Evolutionary conservation across 352 stramenopile species (phyloP).

Genomic region (Pythium pyrilobum): DNA sequence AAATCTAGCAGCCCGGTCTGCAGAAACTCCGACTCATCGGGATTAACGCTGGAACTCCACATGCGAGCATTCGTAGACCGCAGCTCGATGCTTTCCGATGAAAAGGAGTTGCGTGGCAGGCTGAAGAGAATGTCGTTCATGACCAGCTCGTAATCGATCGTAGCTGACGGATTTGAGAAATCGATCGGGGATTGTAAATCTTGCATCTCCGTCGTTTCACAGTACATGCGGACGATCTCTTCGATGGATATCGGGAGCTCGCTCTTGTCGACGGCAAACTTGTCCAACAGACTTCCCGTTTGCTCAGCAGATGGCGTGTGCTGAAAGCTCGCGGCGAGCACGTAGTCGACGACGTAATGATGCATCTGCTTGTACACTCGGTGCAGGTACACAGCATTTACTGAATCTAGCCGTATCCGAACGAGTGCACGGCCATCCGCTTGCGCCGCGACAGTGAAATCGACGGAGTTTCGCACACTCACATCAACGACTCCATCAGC

Average conservation of each 20-base stretch:
- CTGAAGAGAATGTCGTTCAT: constrained; percentile 78
- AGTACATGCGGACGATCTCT: constrained; percentile 24
- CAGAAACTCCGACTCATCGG: constrained; percentile 64
- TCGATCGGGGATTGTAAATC: background rate
- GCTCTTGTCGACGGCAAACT: constrained; percentile 16
- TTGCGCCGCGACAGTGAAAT: constrained; percentile 31
- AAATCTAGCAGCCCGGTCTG: constrained; percentile 68
- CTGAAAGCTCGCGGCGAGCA: constrained; percentile 7
- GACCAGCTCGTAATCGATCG: constrained; percentile 56
- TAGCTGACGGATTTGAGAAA: background rate
- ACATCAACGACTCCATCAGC: constrained; percentile 13
- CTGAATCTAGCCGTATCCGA: constrained; percentile 58
- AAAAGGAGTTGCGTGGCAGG: constrained; percentile 77
- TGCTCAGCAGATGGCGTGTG: background rate
- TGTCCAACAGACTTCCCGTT: constrained; percentile 5
- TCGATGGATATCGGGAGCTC: constrained; percentile 21
- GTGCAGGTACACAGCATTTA: constrained; percentile 80
- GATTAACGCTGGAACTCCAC: constrained; percentile 64
- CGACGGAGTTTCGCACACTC: constrained; percentile 44
- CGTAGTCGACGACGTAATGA: constrained; percentile 64
- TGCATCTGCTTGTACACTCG: constrained; percentile 85
- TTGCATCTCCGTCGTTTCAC: constrained; percentile 6
- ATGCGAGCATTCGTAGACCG: constrained; percentile 67
- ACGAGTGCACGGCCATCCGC: background rate
- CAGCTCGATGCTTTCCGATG: constrained; percentile 65